Percentiles rank a stretch among this genome's conserved stretches.
These are phyloP conservation scores for Calonectria naviculata DNA, from an alignment of 2,329 filamentous ascomycete species.

Conservation along the genomic window DNA sequence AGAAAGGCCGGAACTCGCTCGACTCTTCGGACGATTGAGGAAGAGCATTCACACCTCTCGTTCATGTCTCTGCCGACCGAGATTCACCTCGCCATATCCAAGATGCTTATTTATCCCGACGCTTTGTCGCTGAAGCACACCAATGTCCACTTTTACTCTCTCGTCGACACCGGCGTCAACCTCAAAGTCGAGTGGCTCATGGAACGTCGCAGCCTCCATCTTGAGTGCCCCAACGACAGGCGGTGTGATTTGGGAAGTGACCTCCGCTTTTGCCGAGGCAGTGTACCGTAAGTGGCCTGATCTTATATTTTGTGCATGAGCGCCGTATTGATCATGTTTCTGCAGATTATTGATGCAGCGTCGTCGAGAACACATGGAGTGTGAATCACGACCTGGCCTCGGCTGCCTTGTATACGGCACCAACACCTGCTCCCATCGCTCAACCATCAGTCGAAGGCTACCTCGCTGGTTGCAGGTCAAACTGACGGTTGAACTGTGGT, in stretches of 20 bases:
- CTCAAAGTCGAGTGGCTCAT: constrained; percentile 78
- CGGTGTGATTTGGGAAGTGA: constrained; percentile 70
- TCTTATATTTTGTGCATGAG: no score
- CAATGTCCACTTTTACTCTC: constrained; percentile 69
- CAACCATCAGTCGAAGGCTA: constrained; percentile 56
- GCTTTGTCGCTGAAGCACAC: constrained; percentile 77
- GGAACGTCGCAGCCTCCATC: constrained; percentile 69
- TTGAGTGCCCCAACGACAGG: constrained; percentile 72
- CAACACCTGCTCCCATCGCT: constrained; percentile 56
- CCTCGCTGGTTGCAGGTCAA: constrained; percentile 57
- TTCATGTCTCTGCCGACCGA: constrained; percentile 70
- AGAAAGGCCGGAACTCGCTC: constrained; percentile 9
- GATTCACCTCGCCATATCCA: constrained; percentile 72
- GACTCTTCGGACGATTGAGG: not conserved
- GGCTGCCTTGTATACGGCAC: constrained; percentile 68
- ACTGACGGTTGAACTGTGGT: constrained; percentile 61
- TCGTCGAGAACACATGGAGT: constrained; percentile 70
- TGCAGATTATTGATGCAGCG: constrained; percentile 67
- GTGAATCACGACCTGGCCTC: constrained; percentile 66
- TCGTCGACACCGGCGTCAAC: constrained; percentile 73
- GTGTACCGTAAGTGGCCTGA: constrained; percentile 61
- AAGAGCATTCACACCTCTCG: not conserved
- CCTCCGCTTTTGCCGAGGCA: constrained; percentile 69
- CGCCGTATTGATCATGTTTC: not conserved
- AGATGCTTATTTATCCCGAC: constrained; percentile 74